Percentiles rank a stretch among this genome's conserved stretches.
These are phyloP conservation scores for Aristolochia contorta DNA, from an alignment of 164 flowering plant species.

Conservation along the genomic window DNA sequence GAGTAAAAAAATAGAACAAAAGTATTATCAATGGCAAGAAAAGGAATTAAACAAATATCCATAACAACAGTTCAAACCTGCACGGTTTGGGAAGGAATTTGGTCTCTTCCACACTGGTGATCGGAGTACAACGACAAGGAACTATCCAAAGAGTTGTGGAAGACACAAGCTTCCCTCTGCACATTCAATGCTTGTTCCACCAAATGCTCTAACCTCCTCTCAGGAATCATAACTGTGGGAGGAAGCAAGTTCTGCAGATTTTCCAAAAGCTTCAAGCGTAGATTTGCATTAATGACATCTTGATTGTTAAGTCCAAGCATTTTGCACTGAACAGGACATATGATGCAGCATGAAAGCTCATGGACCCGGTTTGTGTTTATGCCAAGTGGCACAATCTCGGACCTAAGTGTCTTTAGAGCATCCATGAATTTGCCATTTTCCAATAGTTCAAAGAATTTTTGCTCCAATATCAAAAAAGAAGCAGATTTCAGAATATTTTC, in stretches of 20 bases:
- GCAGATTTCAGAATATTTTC: constrained; percentile 46
- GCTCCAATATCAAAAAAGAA: constrained; percentile 67
- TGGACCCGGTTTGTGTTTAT: constrained; percentile 39
- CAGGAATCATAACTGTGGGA: constrained; percentile 56
- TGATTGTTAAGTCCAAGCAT: constrained; percentile 20
- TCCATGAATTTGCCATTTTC: constrained; percentile 36
- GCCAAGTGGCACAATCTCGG: constrained; percentile 63
- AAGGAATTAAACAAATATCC: neutral
- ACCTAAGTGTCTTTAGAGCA: constrained; percentile 59
- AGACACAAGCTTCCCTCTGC: constrained; percentile 62
- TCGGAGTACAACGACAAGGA: constrained; percentile 66
- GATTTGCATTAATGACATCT: constrained; percentile 20
- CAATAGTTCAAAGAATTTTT: constrained; percentile 62
- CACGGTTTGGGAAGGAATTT: constrained; percentile 63
- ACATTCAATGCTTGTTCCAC: constrained; percentile 73
- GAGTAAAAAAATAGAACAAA: neutral
- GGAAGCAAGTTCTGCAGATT: constrained; percentile 67
- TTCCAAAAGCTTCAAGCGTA: constrained; percentile 43
- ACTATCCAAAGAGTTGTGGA: constrained; percentile 59
- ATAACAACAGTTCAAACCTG: constrained; percentile 36
- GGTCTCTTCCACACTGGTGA: constrained; percentile 75
- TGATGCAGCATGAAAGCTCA: constrained; percentile 51
- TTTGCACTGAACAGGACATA: constrained; percentile 30
- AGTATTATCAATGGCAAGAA: neutral
- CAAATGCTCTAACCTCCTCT: constrained; percentile 63